These are phyloP conservation scores for Amanita inopinata DNA, from an alignment of 768 basidiomycete species.

Conservation along the genomic window DNA sequence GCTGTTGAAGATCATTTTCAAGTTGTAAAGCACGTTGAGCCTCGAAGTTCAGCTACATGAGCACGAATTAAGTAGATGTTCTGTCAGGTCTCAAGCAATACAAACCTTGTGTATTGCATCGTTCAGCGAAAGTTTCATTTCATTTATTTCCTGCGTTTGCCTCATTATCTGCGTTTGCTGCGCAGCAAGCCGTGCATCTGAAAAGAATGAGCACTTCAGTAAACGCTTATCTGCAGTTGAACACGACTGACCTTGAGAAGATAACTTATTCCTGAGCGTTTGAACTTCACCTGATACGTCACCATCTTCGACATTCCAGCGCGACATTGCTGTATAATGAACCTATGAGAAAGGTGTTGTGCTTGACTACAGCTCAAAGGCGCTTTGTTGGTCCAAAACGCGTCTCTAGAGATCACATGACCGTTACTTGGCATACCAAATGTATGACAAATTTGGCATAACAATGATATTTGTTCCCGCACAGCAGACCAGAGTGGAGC, in stretches of 20 bases:
- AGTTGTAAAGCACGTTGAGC: constrained; percentile 44
- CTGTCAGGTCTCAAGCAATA: constrained; percentile 1
- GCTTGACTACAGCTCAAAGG: not conserved
- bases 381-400: too few species aligned
- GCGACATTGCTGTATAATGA: constrained; percentile 33
- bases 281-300: constrained; percentile 41
- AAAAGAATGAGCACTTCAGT: constrained; percentile 10
- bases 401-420: too few species aligned
- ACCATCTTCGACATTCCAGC: constrained; percentile 34
- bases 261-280: constrained; percentile 35
- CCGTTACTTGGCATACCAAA: too few species aligned
- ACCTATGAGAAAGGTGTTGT: too few species aligned
- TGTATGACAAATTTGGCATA: too few species aligned
- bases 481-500: too few species aligned
- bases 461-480: too few species aligned
- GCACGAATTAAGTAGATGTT: constrained; percentile 6
- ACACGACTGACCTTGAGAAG: constrained; percentile 40
- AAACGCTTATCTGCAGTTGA: not conserved
- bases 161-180: constrained; percentile 34
- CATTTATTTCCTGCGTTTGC: constrained; percentile 32
- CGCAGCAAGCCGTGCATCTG: constrained; percentile 40
- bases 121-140: constrained; percentile 31
- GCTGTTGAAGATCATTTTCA: constrained; percentile 38
- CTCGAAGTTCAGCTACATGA: constrained; percentile 43
- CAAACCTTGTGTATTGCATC: constrained; percentile 39